These are phyloP conservation scores for Diplodia seriata DNA, from an alignment of 2,329 filamentous ascomycete genomes.

Conservation along the genomic window DNA sequence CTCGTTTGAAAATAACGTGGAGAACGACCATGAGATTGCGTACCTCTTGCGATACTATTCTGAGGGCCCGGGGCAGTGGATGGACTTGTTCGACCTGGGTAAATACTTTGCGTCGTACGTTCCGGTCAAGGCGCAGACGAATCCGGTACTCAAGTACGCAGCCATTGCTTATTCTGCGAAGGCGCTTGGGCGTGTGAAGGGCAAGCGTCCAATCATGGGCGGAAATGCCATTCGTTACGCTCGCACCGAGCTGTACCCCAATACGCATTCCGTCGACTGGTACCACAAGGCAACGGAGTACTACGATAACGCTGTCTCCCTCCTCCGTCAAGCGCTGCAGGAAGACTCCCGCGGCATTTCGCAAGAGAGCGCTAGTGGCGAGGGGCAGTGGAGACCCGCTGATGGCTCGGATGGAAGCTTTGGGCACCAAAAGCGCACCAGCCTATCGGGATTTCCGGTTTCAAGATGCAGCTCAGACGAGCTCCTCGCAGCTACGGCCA, in stretches of 20 bases:
- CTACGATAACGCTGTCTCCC: constrained; percentile 64
- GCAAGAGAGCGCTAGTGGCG: constrained; percentile 38
- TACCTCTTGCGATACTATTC: constrained; percentile 67
- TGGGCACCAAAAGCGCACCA: constrained; percentile 49
- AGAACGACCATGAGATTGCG: constrained; percentile 63
- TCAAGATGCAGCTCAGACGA: constrained; percentile 61
- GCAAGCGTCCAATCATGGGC: constrained; percentile 58
- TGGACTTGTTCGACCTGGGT: constrained; percentile 63
- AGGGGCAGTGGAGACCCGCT: constrained; percentile 32
- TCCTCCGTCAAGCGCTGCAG: constrained; percentile 50
- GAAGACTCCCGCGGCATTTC: constrained; percentile 41
- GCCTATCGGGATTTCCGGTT: constrained; percentile 50
- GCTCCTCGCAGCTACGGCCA: constrained; percentile 69
- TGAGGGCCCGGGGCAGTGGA: constrained; percentile 66
- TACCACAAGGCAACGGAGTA: constrained; percentile 67
- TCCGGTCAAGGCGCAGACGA: constrained; percentile 61
- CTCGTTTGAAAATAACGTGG: constrained; percentile 33
- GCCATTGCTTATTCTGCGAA: constrained; percentile 69
- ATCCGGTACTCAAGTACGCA: constrained; percentile 60
- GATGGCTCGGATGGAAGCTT: constrained; percentile 32
- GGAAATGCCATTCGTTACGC: constrained; percentile 57
- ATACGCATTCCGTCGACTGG: constrained; percentile 60
- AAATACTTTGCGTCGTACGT: constrained; percentile 67
- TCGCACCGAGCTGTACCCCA: constrained; percentile 61
- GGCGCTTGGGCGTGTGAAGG: constrained; percentile 63